These are phyloP conservation scores for Phylloporus sp. DNA, from an alignment of 1,284 basidiomycete genomes.

Conservation along the genomic window DNA sequence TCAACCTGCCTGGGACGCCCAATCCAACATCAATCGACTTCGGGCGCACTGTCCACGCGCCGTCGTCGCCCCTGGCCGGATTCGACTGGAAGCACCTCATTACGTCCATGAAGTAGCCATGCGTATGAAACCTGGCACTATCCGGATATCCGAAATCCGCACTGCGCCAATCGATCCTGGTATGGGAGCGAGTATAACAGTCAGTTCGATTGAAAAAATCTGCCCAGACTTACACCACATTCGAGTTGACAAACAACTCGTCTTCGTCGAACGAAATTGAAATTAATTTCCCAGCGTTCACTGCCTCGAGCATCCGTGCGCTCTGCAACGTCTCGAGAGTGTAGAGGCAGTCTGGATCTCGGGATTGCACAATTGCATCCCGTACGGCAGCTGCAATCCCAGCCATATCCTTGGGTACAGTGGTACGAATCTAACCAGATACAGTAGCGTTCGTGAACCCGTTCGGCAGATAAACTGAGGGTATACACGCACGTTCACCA, in stretches of 20 bases:
- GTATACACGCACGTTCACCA: conserved; percentile 32
- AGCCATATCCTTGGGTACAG: conserved; percentile 19
- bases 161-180: conserved; percentile 35
- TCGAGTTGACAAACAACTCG: conserved; percentile 35
- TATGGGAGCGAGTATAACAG: too few relatives aligned
- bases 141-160: conserved; percentile 37
- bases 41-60: conserved; percentile 23
- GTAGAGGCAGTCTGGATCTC: conserved; percentile 26
- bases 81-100: conserved; percentile 39
- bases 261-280: conserved; percentile 23
- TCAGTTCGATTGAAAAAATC: too few relatives aligned
- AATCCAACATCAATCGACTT: conserved; percentile 6
- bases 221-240: conserved; percentile 27
- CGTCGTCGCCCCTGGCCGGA: conserved; percentile 18
- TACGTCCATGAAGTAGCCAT: conserved; percentile 29
- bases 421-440: conserved; percentile 19
- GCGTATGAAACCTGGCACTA: conserved; percentile 27
- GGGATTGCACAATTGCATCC: conserved; percentile 25
- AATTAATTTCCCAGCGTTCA: conserved; percentile 26
- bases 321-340: conserved; percentile 35
- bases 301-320: conserved; percentile 29
- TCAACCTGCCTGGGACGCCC: neutral
- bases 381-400: conserved; percentile 33
- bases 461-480: neutral
- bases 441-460: neutral